A percentile compares a stretch with the other conserved stretches of the same genome.
Conservation (phyloP, 805 yeast genomes). For the Starmera pachycereana region DNA sequence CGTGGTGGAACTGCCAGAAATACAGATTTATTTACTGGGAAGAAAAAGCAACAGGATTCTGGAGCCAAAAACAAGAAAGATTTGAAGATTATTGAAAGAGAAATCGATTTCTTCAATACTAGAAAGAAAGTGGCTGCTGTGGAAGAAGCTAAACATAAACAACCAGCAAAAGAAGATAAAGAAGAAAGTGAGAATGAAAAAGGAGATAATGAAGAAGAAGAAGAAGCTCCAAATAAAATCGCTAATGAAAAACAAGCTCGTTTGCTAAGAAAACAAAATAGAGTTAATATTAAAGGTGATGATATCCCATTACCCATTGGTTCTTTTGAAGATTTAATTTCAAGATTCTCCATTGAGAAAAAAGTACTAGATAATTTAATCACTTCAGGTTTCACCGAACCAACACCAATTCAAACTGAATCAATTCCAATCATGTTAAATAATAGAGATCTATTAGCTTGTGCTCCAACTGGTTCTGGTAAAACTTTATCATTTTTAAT, state of each 20-base stretch:
- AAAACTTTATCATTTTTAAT: slow-evolving; percentile 85
- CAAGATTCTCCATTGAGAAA: slow-evolving; percentile 56
- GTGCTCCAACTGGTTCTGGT: slow-evolving; percentile 99
- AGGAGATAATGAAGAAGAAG: slow-evolving; percentile 18
- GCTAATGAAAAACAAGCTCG: slow-evolving; percentile 48
- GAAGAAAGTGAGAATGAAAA: slow-evolving; percentile 9
- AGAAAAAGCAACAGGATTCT: slow-evolving; percentile 9
- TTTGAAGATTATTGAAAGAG: slow-evolving; percentile 44
- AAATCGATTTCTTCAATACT: slow-evolving; percentile 75
- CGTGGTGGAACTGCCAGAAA: slow-evolving; percentile 75
- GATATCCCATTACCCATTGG: slow-evolving; percentile 90
- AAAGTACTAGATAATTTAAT: slow-evolving; percentile 48
- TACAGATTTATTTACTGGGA: slow-evolving; percentile 2
- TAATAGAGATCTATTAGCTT: slow-evolving; percentile 72
- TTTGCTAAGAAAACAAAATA: slow-evolving; percentile 45
- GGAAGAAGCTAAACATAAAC: slow-evolving; percentile 17
- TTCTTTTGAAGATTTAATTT: slow-evolving; percentile 70
- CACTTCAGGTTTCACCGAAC: slow-evolving; percentile 64
- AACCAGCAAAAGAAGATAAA: slow-evolving; percentile 6
- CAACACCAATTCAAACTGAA: slow-evolving; percentile 91
- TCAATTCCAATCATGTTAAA: slow-evolving; percentile 67
- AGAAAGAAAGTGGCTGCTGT: slow-evolving; percentile 23
- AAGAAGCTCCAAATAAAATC: slow-evolving; percentile 28
- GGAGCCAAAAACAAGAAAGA: slow-evolving; percentile 21
- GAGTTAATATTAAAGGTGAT: slow-evolving; percentile 67